Base-by-base conservation (phyloP, 148 eudicot genomes). In the Fagopyrum esculentum region DNA sequence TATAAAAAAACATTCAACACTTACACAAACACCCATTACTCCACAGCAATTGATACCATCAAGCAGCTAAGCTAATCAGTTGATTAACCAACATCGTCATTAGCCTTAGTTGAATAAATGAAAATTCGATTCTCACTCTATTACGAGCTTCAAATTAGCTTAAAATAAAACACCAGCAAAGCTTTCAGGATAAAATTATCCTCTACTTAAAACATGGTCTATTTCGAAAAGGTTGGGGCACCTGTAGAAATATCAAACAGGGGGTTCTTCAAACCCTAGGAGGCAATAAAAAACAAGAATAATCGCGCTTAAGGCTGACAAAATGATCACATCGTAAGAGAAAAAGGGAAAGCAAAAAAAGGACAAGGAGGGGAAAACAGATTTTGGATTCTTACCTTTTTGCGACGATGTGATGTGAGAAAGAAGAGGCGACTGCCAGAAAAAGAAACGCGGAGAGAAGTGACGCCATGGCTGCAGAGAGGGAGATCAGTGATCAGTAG, bases 401-500 rank as follows among this genome's bases (percentile, higher is more conserved):
- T 12, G 71, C 71, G 71, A 66, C 17, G 47, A 40, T 66, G 16
- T 64, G 46, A 13, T 66, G 71, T 12, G 71, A 40, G 19, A 43
- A 40, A 40, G 46, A 66, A 13, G 17, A 66, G 47, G 71, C 45
- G 46, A 66, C 17, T 13, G 71, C 46, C 35, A 66, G 71, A 66
- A 66, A 66, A 66, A 66, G 46, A 43, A 66, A 35, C 3, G 71
- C 47, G 19, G 71, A 40, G 46, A 66, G 45, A 35, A 66, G 46
- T 4, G 71, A 66, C 71, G 71, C 71, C 71, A 66, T 66, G 17
- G 46, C 46, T 30, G 12, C 17, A 40, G 71, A 35, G 46, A 66
- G 71, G 47, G 47, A 35, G 71, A 66, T 66, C 17, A 43, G 71
- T 66, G 71, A 66, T 35, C 71, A 66, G 40, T 35, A 35, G 40